Evolutionary conservation across 1,284 basidiomycete species (phyloP).

Genomic region (Pseudozyma thailandica): DNA sequence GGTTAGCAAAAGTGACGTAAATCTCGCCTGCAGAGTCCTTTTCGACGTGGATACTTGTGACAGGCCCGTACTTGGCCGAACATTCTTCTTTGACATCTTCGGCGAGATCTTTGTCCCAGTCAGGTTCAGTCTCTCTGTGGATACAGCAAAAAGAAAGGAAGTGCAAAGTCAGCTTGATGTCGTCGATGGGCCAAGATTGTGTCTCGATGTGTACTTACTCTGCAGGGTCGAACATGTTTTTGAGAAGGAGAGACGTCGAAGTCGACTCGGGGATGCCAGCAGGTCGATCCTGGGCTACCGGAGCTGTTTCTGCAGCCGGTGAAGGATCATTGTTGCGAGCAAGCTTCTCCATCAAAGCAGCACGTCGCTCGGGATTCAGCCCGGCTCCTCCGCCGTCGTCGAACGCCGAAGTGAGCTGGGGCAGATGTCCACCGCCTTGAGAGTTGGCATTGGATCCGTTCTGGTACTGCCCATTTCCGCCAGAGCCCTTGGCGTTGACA

Average conservation of each 20-base stretch:
- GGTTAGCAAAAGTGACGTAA: slow-evolving; percentile 86
- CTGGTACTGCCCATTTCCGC: slow-evolving; percentile 12
- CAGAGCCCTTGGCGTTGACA: slow-evolving; percentile 54
- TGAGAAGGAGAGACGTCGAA: slow-evolving; percentile 73
- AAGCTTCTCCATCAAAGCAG: slow-evolving; percentile 66
- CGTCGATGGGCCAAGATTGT: neutral
- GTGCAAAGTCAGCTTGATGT: neutral
- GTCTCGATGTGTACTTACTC: slow-evolving; percentile 70
- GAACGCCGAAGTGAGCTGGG: slow-evolving; percentile 53
- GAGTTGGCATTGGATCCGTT: slow-evolving; percentile 15
- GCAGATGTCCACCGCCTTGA: slow-evolving; percentile 38
- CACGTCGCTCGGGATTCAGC: slow-evolving; percentile 59
- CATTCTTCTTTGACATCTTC: slow-evolving; percentile 96
- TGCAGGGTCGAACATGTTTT: slow-evolving; percentile 96
- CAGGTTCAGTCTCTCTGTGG: slow-evolving; percentile 81
- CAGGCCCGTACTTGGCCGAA: slow-evolving; percentile 86
- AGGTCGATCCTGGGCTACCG: slow-evolving; percentile 71
- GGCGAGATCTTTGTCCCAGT: slow-evolving; percentile 95
- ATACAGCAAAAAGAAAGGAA: neutral
- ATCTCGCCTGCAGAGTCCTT: slow-evolving; percentile 93
- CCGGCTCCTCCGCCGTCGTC: slow-evolving; percentile 65
- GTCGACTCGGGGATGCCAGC: slow-evolving; percentile 69
- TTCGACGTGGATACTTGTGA: slow-evolving; percentile 89
- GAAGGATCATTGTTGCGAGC: slow-evolving; percentile 53
- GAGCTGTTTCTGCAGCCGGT: slow-evolving; percentile 10